Percentiles rank a stretch among this genome's conserved stretches.
Evolutionary conservation across 2,329 filamentous ascomycete species (phyloP).

Genomic region (Cryphonectria radicalis): DNA sequence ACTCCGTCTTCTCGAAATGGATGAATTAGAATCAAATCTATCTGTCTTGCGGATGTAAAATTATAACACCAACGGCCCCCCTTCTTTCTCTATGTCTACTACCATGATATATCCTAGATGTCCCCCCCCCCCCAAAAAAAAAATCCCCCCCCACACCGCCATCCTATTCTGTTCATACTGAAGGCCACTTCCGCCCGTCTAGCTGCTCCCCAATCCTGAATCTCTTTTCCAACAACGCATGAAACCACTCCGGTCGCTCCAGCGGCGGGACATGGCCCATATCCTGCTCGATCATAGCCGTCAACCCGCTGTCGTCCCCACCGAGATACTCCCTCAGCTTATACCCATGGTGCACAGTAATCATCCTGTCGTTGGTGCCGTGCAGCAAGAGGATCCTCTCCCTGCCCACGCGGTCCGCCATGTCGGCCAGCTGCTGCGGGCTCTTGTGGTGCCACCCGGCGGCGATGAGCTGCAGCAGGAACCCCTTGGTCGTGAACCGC

Average conservation of each 20-base stretch:
- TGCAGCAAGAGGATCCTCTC: slow-evolving; percentile 78
- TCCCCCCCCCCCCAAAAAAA: background rate
- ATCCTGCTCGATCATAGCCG: slow-evolving; percentile 66
- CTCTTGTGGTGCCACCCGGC: slow-evolving; percentile 81
- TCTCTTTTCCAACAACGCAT: slow-evolving; percentile 61
- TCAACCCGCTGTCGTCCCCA: slow-evolving; percentile 33
- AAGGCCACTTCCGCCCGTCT: slow-evolving; percentile 31
- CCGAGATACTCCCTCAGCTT: slow-evolving; percentile 69
- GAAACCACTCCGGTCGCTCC: slow-evolving; percentile 73
- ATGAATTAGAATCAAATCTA: background rate
- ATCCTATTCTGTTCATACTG: background rate
- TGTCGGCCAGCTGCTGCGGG: slow-evolving; percentile 63
- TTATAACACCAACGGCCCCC: background rate
- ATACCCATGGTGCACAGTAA: slow-evolving; percentile 70
- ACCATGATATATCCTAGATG: background rate
- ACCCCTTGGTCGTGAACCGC: slow-evolving; percentile 68
- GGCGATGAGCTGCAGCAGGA: slow-evolving; percentile 77
- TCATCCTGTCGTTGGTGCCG: slow-evolving; percentile 78
- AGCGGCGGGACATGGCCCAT: slow-evolving; percentile 76
- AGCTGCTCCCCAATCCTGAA: slow-evolving; percentile 58
- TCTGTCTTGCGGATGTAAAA: background rate
- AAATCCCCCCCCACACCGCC: too few species aligned
- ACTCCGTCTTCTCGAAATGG: background rate
- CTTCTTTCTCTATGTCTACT: too few species aligned
- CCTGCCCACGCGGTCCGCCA: slow-evolving; percentile 72